phyloP scores from a whole-genome alignment of 768 basidiomycete species.

The Leccinum disarticulatum region DNA sequence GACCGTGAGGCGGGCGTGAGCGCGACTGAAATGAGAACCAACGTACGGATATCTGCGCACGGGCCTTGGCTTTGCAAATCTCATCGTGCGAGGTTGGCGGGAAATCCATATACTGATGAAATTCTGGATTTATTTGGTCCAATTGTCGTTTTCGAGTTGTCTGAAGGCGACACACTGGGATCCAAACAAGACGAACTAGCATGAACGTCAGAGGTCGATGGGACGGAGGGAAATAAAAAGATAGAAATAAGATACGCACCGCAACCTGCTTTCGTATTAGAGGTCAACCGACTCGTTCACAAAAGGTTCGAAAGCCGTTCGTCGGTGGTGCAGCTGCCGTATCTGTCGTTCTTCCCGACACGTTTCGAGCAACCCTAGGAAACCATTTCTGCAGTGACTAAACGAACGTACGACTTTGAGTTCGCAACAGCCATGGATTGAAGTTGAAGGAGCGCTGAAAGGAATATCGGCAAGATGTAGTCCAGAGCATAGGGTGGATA shows the following conservation, averaged over 20 bases:
- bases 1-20: not conserved
- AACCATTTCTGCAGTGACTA: conserved; percentile 21
- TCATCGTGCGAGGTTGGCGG: conserved; percentile 18
- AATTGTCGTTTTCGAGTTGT: conserved; percentile 60
- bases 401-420: conserved; percentile 21
- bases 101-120: conserved; percentile 24
- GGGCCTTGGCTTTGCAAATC: conserved; percentile 16
- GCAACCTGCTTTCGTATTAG: conserved; percentile 52
- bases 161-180: conserved; percentile 51
- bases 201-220: not conserved
- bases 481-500: conserved; percentile 20
- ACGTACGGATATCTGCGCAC: conserved; percentile 17
- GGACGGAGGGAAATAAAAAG: not conserved
- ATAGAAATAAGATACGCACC: conserved; percentile 35
- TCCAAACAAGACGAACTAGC: conserved; percentile 54
- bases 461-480: conserved; percentile 18
- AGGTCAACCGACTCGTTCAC: conserved; percentile 47
- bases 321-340: conserved; percentile 27
- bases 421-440: conserved; percentile 8
- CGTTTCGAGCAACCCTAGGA: conserved; percentile 25
- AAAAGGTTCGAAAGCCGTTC: conserved; percentile 40
- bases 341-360: conserved; percentile 3
- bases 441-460: conserved; percentile 15
- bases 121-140: conserved; percentile 44
- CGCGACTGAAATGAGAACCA: not conserved